phyloP scores from a whole-genome alignment of 495 filamentous ascomycete genomes.

The Hypomontagnella submonticulosa region DNA sequence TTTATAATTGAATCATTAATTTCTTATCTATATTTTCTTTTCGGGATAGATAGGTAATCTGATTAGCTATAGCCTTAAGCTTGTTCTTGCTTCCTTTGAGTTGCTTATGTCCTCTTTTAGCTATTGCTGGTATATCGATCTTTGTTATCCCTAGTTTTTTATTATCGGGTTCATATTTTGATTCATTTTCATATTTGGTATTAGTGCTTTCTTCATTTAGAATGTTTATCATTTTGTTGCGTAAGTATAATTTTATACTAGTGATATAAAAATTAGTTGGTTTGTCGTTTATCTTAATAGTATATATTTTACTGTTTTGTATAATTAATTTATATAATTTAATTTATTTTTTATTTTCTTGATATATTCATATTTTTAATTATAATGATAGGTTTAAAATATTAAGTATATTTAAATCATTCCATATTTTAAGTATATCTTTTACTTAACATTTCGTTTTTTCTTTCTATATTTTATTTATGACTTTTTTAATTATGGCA shows the following conservation, averaged over 20 bases:
- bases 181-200: too few species aligned
- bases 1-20: not conserved
- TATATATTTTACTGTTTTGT: not conserved
- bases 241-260: not conserved
- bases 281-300: conserved; percentile 3
- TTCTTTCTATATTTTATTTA: not conserved
- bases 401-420: not conserved
- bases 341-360: conserved; percentile 4
- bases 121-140: not conserved
- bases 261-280: conserved; percentile 4
- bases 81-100: not conserved
- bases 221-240: too few species aligned
- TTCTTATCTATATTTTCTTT: not conserved
- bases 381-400: conserved; percentile 12
- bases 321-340: not conserved
- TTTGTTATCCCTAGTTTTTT: not conserved
- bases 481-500: not conserved
- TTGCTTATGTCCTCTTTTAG: not conserved
- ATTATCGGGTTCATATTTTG: too few species aligned
- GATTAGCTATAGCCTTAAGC: not conserved
- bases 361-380: conserved; percentile 9
- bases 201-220: too few species aligned
- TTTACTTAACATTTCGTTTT: conserved; percentile 4
- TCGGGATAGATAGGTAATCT: not conserved
- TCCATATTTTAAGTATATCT: not conserved